Evolutionary conservation across 768 basidiomycete genomes (phyloP), one percentile per base, ranked within the genome.

Genomic region (Amanita pallidorosea): DNA sequence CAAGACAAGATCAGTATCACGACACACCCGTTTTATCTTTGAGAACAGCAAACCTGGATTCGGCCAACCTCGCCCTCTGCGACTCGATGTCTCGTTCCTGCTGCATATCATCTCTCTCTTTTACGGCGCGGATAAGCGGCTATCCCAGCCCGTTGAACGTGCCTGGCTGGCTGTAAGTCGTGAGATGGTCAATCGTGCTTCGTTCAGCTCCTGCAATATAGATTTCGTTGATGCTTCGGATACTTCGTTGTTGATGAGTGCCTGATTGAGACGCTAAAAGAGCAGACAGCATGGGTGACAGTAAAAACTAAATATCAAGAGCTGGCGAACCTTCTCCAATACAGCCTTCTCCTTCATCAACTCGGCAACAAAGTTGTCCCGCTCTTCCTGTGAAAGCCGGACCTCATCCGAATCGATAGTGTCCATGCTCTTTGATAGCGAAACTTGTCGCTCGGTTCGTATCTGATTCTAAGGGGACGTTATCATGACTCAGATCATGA

Each of bases 91-190:
- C 83, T 22, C 84, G 71, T 61, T 94, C 91, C 64, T 92, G 88
- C 54, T 79, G 83, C 65, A 87, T 74, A 61, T 94, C 91, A 36
- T 92, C 88, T 57, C 78, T 77, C 63, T 91, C 86, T 60, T 83
- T 82, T 47, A 81, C 68, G n/a, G 79, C 77, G 71, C 65, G 11
- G 76, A 74, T 27, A 93, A 63, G 9, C 79, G 78, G 7, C 76
- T 70, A 57, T 92, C 84, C 72, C 81, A 78, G 12, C 85, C 85
- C 13, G 81, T 70, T 13, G 83, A 77, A 45, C 83, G 80, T 29
- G 81, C 85, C 49, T 84, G 76, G 57, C 85, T 81, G 12, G 78
- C 74, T 13, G 77, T 81, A 43, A 92, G 65, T 29, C 83, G 79
- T 15, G 79, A 76, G 45, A 91, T 77, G 17, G 77, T 74, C 17